phyloP scores from a whole-genome alignment of 768 basidiomycete species.

The Pisolithus microcarpus region DNA sequence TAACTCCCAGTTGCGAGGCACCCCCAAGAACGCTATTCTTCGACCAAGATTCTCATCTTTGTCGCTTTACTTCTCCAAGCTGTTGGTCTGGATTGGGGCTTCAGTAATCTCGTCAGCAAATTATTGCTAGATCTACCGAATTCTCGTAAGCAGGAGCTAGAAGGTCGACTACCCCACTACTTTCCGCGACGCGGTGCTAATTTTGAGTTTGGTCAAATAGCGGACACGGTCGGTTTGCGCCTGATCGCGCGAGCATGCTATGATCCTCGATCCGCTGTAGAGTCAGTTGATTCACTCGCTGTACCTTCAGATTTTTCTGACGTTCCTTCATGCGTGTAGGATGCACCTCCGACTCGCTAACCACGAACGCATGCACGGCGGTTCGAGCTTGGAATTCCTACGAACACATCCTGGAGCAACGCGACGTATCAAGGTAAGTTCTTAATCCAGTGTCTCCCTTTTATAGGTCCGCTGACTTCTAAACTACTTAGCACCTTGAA shows the following conservation, averaged over 20 bases:
- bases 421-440: slow-evolving; percentile 61
- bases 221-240: slow-evolving; percentile 78
- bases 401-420: slow-evolving; percentile 75
- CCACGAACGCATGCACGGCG: slow-evolving; percentile 38
- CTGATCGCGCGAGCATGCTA: slow-evolving; percentile 83
- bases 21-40: slow-evolving; percentile 43
- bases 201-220: slow-evolving; percentile 30
- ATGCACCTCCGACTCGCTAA: slow-evolving; percentile 64
- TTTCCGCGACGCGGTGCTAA: not conserved
- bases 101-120: slow-evolving; percentile 42
- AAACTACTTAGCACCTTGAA: slow-evolving; percentile 38
- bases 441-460: not conserved
- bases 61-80: slow-evolving; percentile 38
- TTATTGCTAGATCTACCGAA: slow-evolving; percentile 71
- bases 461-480: not conserved
- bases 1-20: slow-evolving; percentile 44
- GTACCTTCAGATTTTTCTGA: not conserved
- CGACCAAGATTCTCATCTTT: slow-evolving; percentile 33
- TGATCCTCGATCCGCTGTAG: slow-evolving; percentile 68
- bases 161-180: slow-evolving; percentile 41
- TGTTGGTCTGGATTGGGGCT: slow-evolving; percentile 47
- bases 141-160: slow-evolving; percentile 71
- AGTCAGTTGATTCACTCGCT: slow-evolving; percentile 37
- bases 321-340: slow-evolving; percentile 29
- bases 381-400: slow-evolving; percentile 49